A percentile compares a stretch with the other conserved stretches of the same genome.
phyloP scores from a whole-genome alignment of 2,329 filamentous ascomycete genomes.

The Sporothrix euskadiensis region DNA sequence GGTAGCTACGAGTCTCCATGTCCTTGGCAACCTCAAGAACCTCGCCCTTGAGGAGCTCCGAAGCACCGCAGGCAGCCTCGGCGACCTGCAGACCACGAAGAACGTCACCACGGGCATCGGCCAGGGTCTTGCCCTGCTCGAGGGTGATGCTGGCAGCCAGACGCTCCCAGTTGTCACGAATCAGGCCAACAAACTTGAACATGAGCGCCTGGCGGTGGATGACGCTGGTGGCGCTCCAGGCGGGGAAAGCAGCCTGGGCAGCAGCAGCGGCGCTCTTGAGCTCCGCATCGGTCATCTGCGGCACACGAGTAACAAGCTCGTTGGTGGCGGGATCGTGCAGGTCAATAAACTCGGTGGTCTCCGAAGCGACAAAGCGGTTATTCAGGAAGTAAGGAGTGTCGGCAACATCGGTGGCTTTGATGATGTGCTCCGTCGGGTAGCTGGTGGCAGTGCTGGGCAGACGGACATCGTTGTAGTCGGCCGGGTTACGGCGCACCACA shows the following conservation, averaged over 20 bases:
- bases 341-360: constrained; percentile 72
- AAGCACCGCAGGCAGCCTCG: constrained; percentile 77
- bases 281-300: constrained; percentile 77
- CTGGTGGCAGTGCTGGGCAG: constrained; percentile 57
- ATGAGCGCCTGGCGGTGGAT: constrained; percentile 78
- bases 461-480: constrained; percentile 42
- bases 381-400: constrained; percentile 81
- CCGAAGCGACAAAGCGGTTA: constrained; percentile 72
- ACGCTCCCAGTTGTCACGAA: constrained; percentile 82
- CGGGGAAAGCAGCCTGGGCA: constrained; percentile 72
- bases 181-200: constrained; percentile 80
- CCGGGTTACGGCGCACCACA: constrained; percentile 55
- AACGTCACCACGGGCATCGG: constrained; percentile 79
- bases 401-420: constrained; percentile 57
- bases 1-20: constrained; percentile 84
- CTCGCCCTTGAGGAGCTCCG: constrained; percentile 79
- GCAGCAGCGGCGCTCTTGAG: constrained; percentile 73
- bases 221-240: constrained; percentile 71
- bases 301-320: constrained; percentile 79
- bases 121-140: constrained; percentile 87
- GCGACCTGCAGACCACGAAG: constrained; percentile 81
- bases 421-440: constrained; percentile 72
- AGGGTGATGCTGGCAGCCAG: constrained; percentile 82
- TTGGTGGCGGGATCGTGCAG: constrained; percentile 82
- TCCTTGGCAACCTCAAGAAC: constrained; percentile 83